Evolutionary conservation across 257 asterid species (phyloP).

Genomic region (Rhazya stricta): DNA sequence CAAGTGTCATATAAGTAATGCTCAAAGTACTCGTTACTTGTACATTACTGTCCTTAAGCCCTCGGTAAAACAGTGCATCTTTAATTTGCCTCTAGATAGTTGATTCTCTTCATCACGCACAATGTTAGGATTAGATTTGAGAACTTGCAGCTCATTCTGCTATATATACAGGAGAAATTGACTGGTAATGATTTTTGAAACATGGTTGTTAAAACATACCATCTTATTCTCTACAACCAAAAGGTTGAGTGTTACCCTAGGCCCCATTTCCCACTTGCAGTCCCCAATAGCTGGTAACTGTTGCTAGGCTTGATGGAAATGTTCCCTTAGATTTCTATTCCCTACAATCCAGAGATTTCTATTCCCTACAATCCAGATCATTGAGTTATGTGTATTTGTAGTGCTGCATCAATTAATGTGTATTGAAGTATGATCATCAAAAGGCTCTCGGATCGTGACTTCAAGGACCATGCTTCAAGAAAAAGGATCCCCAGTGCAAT

Average conservation of each 20-base stretch:
- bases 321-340: no score
- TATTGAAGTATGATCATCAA: not conserved
- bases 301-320: no score
- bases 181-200: not conserved
- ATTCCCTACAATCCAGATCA: not conserved
- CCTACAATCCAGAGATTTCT: not conserved
- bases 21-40: not conserved
- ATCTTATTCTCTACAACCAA: no score
- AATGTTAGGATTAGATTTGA: not conserved
- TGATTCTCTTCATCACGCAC: not conserved
- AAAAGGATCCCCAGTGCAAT: conserved; percentile 1
- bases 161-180: not conserved
- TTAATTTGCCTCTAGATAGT: not conserved
- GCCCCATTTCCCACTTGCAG: no score
- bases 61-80: not conserved
- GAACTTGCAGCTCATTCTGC: not conserved
- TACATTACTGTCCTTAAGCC: no score
- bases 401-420: not conserved
- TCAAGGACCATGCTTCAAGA: not conserved
- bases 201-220: no score
- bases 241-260: no score
- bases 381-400: not conserved
- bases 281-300: no score
- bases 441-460: not conserved
- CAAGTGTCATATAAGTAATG: not conserved